Percentiles rank a stretch among this genome's conserved stretches.
phyloP scores from a whole-genome alignment of 768 basidiomycete genomes.

The Boletus insuetus region DNA sequence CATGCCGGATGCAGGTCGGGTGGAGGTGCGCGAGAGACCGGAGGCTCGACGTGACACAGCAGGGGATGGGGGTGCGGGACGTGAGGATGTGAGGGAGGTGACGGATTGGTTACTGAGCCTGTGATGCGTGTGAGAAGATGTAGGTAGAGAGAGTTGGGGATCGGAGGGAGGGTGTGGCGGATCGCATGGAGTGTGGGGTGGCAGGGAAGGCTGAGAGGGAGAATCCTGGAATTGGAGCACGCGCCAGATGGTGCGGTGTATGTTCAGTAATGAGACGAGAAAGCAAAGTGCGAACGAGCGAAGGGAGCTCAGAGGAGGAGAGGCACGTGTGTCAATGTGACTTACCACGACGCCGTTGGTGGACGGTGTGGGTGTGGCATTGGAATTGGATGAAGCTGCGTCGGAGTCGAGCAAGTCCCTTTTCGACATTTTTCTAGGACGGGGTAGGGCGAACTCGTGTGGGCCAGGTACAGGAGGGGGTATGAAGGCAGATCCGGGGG shows the following conservation, averaged over 20 bases:
- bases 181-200: constrained; percentile 21
- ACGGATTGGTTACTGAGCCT: constrained; percentile 25
- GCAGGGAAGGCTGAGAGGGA: constrained; percentile 27
- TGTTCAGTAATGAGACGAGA: constrained; percentile 29
- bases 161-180: constrained; percentile 24
- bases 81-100: constrained; percentile 42
- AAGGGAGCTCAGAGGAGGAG: constrained; percentile 19
- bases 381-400: too few relatives aligned
- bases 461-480: constrained; percentile 65
- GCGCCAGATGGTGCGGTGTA: constrained; percentile 28
- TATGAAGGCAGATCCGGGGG: constrained; percentile 64
- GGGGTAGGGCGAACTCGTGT: constrained; percentile 61
- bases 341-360: constrained; percentile 30
- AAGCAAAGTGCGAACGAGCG: constrained; percentile 26
- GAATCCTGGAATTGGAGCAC: constrained; percentile 30
- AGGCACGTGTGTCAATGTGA: constrained; percentile 17
- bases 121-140: not conserved
- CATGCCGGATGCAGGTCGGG: constrained; percentile 22
- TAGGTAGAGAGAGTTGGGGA: constrained; percentile 1
- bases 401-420: constrained; percentile 17
- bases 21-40: constrained; percentile 26
- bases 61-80: constrained; percentile 63
- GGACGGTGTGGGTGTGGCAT: not conserved
- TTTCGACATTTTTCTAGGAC: constrained; percentile 29
- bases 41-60: constrained; percentile 45